Evolutionary conservation across 164 flowering plant species (phyloP), one percentile per base, ranked within the genome.

Genomic region (Echeveria elegans): DNA sequence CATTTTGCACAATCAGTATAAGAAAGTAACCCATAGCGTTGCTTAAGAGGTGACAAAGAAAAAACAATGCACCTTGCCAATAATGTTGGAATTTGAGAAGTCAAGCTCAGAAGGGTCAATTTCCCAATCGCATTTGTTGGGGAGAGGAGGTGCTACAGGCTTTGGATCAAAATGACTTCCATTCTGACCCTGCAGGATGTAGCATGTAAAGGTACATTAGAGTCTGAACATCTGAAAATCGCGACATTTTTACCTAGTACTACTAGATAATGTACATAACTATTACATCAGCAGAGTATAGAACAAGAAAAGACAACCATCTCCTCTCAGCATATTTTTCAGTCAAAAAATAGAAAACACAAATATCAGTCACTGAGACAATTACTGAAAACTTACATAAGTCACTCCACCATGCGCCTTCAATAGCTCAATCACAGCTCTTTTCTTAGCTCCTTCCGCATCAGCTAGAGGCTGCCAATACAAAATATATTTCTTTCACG

Each of bases 51-150:
- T 19, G 1, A 23, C 64, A 16, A 32, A 34, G 11, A 23, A 34
- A 36, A 11, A n/a, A 16, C 5, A 0, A 21, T 6, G 24, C 2
- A 95, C 99, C 98, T 95, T 95, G 64, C 98, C 99, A 40, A 95
- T 86, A 15, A 81, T 74, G 48, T 40, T 40, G 40, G 98, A 84
- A 52, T 73, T 85, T 67, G 92, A 80, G 75, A 92, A 92, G 76
- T 95, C 98, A 74, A 95, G 83, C 84, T 92, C 99, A 45, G 82
- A 40, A 63, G 99, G 98, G 16, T 95, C 99, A 79, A 92, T 86
- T 77, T 95, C 99, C 99, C 99, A 95, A 76, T 95, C 98, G 77
- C 97, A 88, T 79, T 90, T 92, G 66, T 92, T 92, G 23, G 98
- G 96, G 26, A 92, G 79, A 72, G 99, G 99, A 6, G 99, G 99